phyloP scores from a whole-genome alignment of 1,139 yeast species.

The Wickerhamomyces sp. region DNA sequence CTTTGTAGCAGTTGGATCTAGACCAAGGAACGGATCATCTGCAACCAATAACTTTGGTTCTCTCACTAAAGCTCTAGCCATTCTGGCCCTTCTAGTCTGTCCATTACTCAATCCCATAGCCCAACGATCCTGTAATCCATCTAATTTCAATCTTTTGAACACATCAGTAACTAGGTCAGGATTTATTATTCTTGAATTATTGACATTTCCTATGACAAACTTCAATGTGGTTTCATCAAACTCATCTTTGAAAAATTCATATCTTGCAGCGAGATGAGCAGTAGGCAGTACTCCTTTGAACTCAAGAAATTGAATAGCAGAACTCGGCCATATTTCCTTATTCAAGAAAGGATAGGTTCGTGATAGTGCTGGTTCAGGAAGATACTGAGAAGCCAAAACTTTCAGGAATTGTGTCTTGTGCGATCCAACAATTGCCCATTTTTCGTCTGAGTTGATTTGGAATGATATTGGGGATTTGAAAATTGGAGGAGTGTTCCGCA shows the following conservation, averaged over 20 bases:
- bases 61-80: constrained; percentile 67
- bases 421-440: constrained; percentile 51
- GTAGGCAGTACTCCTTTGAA: constrained; percentile 64
- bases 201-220: constrained; percentile 42
- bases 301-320: constrained; percentile 48
- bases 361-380: constrained; percentile 49
- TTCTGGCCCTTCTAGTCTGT: constrained; percentile 83
- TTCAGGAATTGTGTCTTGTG: constrained; percentile 38
- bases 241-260: constrained; percentile 75
- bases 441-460: constrained; percentile 30
- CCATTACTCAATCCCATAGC: constrained; percentile 89
- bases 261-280: constrained; percentile 83
- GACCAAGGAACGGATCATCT: constrained; percentile 90
- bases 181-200: constrained; percentile 27
- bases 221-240: constrained; percentile 70
- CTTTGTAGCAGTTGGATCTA: constrained; percentile 70
- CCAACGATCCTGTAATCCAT: constrained; percentile 63
- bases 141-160: constrained; percentile 48
- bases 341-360: constrained; percentile 52
- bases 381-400: constrained; percentile 39
- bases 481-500: constrained; percentile 8
- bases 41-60: constrained; percentile 64
- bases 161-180: constrained; percentile 35
- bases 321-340: constrained; percentile 37
- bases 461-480: constrained; percentile 23